Percentiles rank a stretch among this genome's conserved stretches.
phyloP scores from a whole-genome alignment of 1,139 yeast species.

The Pichia sp. region DNA sequence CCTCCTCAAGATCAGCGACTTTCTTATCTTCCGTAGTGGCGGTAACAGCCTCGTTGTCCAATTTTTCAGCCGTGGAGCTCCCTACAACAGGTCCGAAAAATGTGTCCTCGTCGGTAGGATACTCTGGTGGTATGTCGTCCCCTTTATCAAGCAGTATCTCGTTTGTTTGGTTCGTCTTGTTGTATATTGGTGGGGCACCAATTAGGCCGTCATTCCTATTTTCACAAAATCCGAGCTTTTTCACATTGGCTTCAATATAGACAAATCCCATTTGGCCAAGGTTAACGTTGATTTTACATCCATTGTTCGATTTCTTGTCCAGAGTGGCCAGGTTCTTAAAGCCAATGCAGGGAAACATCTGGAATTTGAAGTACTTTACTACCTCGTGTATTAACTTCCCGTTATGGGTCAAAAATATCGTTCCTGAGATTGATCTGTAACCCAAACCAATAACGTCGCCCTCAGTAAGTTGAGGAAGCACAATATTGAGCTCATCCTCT shows the following conservation, averaged over 20 bases:
- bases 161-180: conserved; percentile 30
- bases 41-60: neutral
- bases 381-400: conserved; percentile 86
- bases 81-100: conserved; percentile 49
- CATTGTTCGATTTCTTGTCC: conserved; percentile 42
- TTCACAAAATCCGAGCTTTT: conserved; percentile 86
- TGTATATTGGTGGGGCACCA: conserved; percentile 75
- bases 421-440: conserved; percentile 71
- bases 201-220: conserved; percentile 61
- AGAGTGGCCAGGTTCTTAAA: conserved; percentile 37
- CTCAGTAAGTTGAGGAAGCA: conserved; percentile 70
- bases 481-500: conserved; percentile 65
- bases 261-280: conserved; percentile 91
- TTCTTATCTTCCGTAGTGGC: neutral
- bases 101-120: conserved; percentile 58
- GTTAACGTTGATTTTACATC: conserved; percentile 74
- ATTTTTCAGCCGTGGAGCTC: conserved; percentile 5
- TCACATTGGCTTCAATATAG: conserved; percentile 90
- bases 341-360: conserved; percentile 88
- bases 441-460: conserved; percentile 96
- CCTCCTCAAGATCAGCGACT: neutral
- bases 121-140: conserved; percentile 66
- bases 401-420: conserved; percentile 84
- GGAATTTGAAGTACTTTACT: conserved; percentile 71
- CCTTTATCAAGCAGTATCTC: conserved; percentile 67